A percentile compares a stretch with the other conserved stretches of the same genome.
These are phyloP conservation scores for Eleusine coracana DNA, from an alignment of 176 grass and related monocot species.

Conservation along the genomic window DNA sequence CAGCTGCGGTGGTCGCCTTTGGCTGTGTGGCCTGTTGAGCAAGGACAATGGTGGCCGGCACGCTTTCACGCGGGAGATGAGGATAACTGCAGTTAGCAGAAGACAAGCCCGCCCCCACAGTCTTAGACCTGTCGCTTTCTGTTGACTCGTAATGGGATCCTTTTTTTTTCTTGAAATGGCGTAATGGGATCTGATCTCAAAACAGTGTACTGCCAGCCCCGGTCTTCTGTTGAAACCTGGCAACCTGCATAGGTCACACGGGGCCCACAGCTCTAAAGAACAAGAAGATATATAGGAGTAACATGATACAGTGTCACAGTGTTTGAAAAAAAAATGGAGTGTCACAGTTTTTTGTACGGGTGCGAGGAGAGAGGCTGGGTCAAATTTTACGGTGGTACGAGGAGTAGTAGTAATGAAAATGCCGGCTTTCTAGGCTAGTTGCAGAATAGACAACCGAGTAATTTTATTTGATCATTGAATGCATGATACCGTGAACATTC, in stretches of 20 bases:
- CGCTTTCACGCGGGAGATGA: background rate
- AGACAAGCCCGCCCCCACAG: background rate
- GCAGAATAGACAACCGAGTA: background rate
- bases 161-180: background rate
- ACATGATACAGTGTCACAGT: background rate
- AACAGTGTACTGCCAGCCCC: background rate
- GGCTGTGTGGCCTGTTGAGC: background rate
- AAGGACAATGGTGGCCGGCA: background rate
- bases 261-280: background rate
- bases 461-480: background rate
- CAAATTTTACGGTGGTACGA: background rate
- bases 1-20: background rate
- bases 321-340: background rate
- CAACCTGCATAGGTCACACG: background rate
- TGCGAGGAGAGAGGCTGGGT: background rate
- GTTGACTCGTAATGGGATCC: background rate
- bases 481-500: background rate
- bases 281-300: background rate
- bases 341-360: background rate
- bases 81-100: background rate
- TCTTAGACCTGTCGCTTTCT: background rate
- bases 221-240: background rate
- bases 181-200: background rate
- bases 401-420: background rate
- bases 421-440: too few relatives aligned